These are phyloP conservation scores for Suillus alpinus DNA, from an alignment of 768 basidiomycete genomes.

Conservation along the genomic window DNA sequence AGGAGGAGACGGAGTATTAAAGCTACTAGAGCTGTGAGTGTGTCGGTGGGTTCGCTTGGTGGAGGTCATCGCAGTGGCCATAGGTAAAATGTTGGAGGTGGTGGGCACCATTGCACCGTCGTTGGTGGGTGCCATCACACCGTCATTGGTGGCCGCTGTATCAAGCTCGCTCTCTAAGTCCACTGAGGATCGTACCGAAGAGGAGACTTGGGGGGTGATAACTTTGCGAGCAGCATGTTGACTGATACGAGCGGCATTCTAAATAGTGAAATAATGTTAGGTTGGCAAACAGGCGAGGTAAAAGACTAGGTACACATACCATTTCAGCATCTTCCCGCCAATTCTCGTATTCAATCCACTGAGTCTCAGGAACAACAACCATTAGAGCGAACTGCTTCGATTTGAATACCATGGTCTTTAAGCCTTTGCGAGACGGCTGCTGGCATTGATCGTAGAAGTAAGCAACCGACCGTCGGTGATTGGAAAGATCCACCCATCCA, in stretches of 20 bases:
- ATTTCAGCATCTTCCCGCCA: not conserved
- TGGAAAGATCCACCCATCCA: conserved; percentile 7
- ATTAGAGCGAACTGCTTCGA: conserved; percentile 2
- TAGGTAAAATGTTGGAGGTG: not conserved
- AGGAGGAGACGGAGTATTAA: not conserved
- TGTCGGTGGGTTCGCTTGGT: conserved; percentile 1
- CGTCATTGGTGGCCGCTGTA: not conserved
- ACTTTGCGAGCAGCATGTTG: not conserved
- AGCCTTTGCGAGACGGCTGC: not conserved
- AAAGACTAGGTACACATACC: too few species aligned
- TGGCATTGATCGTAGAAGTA: conserved; percentile 10
- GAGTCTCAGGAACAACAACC: conserved; percentile 4
- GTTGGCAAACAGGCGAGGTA: not conserved
- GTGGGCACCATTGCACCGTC: too few species aligned
- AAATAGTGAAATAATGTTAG: not conserved
- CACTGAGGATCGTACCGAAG: not conserved
- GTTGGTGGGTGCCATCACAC: too few species aligned
- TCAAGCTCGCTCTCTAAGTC: not conserved
- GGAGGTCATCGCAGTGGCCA: not conserved
- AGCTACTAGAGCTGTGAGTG: conserved; percentile 1
- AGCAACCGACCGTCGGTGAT: not conserved
- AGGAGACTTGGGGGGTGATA: not conserved
- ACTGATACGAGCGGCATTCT: conserved; percentile 1
- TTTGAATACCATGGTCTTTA: conserved; percentile 5
- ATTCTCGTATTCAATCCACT: conserved; percentile 7